Evolutionary conservation across 2,329 filamentous ascomycete species (phyloP).

Genomic region (Celoporthe dispersa): DNA sequence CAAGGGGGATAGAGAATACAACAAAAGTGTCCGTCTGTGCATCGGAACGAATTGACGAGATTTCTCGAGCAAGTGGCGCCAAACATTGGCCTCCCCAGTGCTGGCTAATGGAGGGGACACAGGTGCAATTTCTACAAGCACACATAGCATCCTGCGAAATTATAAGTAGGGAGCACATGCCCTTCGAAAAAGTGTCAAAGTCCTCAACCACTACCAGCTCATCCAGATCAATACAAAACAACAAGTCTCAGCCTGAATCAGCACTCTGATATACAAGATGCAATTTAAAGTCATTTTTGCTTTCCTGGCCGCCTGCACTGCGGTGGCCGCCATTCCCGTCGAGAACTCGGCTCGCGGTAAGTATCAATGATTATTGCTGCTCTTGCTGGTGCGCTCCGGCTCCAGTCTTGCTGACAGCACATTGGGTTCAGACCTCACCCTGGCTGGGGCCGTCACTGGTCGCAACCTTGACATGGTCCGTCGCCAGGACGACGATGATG

Average conservation of each 20-base stretch:
- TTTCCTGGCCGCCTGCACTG: slow-evolving; percentile 9
- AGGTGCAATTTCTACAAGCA: not conserved
- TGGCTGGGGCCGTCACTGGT: not conserved
- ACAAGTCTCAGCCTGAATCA: not conserved
- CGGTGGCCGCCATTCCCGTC: slow-evolving; percentile 11
- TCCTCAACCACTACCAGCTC: not conserved
- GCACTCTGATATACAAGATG: not conserved
- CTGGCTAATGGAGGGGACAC: not conserved
- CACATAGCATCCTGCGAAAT: not conserved
- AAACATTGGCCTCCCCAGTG: not conserved
- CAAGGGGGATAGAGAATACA: not conserved
- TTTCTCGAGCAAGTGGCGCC: not conserved
- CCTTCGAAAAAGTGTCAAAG: not conserved
- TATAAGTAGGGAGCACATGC: not conserved
- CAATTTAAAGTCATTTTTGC: slow-evolving; percentile 16
- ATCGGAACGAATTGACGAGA: not conserved
- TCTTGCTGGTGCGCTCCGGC: no score
- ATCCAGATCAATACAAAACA: not conserved
- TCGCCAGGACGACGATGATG: slow-evolving; percentile 13
- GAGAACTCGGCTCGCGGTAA: slow-evolving; percentile 19
- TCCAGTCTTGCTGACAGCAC: not conserved
- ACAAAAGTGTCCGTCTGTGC: not conserved
- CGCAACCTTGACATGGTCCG: not conserved
- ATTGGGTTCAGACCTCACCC: slow-evolving; percentile 5
- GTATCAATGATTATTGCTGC: not conserved